phyloP scores from a whole-genome alignment of 176 grass and related monocot species.

The Phoenix roebelenii region DNA sequence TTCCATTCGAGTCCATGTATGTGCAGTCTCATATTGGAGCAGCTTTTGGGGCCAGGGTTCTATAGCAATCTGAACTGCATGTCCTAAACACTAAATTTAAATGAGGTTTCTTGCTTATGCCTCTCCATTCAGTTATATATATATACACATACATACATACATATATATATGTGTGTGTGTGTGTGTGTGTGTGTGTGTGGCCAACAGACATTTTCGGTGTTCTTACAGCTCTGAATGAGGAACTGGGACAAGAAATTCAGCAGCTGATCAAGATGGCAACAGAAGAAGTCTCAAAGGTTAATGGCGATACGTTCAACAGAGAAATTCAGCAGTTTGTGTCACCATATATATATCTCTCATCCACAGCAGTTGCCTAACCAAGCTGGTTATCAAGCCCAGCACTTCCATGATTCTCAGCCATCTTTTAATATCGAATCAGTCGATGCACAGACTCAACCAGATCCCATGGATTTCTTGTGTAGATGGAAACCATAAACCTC shows the following conservation, averaged over 20 bases:
- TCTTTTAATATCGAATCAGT: slow-evolving; percentile 45
- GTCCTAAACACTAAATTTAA: too few species aligned
- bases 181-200: too few species aligned
- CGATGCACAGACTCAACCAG: slow-evolving; percentile 38
- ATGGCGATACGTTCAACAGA: slow-evolving; percentile 45
- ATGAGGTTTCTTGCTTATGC: too few species aligned
- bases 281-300: slow-evolving; percentile 51
- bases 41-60: too few species aligned
- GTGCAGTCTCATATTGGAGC: too few species aligned
- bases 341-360: slow-evolving; percentile 44
- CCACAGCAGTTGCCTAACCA: slow-evolving; percentile 50
- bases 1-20: too few species aligned
- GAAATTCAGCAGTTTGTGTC: slow-evolving; percentile 48
- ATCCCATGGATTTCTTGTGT: slow-evolving; percentile 98
- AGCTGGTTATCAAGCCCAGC: slow-evolving; percentile 29
- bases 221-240: slow-evolving; percentile 10
- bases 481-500: neutral
- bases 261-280: slow-evolving; percentile 19
- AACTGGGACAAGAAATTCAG: slow-evolving; percentile 14
- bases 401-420: slow-evolving; percentile 19
- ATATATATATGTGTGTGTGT: neutral
- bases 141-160: too few species aligned
- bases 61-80: too few species aligned
- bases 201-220: neutral
- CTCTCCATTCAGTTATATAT: neutral